These are phyloP conservation scores for Melanomma pulvis-pyrius DNA, from an alignment of 495 filamentous ascomycete species.

Conservation along the genomic window DNA sequence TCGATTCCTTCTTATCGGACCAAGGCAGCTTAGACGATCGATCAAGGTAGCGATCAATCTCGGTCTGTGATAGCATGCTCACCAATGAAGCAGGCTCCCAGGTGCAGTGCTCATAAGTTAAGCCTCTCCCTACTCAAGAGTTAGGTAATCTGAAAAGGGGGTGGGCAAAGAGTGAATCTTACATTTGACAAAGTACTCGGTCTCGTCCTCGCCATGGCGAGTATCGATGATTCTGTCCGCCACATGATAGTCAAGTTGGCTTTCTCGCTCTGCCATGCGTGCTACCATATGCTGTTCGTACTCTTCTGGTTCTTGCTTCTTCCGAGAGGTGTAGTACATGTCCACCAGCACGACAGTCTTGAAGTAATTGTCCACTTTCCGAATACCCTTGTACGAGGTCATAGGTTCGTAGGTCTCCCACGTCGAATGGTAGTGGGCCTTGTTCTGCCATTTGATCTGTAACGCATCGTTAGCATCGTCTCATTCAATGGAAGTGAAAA, in stretches of 20 bases:
- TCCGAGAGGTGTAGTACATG: conserved; percentile 12
- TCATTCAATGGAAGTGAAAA: neutral
- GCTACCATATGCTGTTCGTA: conserved; percentile 89
- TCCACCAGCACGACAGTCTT: conserved; percentile 55
- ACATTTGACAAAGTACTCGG: conserved; percentile 92
- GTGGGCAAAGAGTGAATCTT: conserved; percentile 40
- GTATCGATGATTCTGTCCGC: conserved; percentile 90
- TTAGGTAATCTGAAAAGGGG: conserved; percentile 35
- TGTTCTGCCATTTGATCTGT: conserved; percentile 93
- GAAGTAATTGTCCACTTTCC: conserved; percentile 94
- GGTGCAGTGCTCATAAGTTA: conserved; percentile 88
- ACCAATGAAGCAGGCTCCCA: conserved; percentile 84
- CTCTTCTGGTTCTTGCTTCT: conserved; percentile 71
- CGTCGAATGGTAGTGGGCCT: conserved; percentile 91
- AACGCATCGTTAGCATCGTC: conserved; percentile 13
- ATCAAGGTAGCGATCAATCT: conserved; percentile 88
- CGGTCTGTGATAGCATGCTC: conserved; percentile 73
- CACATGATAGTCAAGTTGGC: conserved; percentile 79
- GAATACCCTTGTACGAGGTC: conserved; percentile 69
- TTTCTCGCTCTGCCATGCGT: conserved; percentile 80
- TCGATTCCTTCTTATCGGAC: conserved; percentile 75
- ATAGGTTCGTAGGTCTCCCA: conserved; percentile 83
- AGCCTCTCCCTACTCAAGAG: conserved; percentile 61
- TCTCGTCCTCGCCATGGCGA: conserved; percentile 72
- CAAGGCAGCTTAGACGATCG: conserved; percentile 72